These are phyloP conservation scores for Setaria italica DNA, from an alignment of 202 grass and related monocot species.

Conservation along the genomic window DNA sequence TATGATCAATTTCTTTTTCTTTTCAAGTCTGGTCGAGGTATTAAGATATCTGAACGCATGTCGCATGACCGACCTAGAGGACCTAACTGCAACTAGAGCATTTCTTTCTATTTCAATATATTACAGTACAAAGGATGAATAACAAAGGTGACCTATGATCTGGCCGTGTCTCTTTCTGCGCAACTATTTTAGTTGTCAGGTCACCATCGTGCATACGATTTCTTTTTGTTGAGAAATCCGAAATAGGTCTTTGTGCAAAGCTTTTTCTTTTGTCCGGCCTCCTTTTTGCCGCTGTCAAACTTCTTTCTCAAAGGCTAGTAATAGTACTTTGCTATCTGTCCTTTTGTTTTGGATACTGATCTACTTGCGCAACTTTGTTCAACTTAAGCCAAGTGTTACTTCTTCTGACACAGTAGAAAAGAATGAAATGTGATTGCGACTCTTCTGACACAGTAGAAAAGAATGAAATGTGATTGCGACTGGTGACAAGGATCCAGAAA, in stretches of 20 bases:
- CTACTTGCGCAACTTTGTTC: constrained; percentile 1
- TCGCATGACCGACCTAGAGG: background rate
- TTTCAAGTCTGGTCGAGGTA: too few species aligned
- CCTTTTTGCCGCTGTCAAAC: constrained; percentile 10
- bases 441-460: background rate
- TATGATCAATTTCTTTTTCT: background rate
- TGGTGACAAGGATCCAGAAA: background rate
- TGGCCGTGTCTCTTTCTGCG: background rate
- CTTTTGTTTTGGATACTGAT: background rate
- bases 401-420: background rate
- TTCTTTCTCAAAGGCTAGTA: constrained; percentile 18
- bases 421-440: background rate
- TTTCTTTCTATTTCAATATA: background rate
- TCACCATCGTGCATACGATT: background rate
- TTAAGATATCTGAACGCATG: background rate
- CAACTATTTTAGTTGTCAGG: background rate
- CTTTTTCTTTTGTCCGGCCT: background rate
- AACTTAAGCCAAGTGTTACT: background rate
- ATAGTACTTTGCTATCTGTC: background rate
- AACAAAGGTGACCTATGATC: background rate
- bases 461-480: background rate
- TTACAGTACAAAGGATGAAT: too few species aligned
- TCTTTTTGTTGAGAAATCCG: background rate
- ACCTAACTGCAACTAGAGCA: background rate
- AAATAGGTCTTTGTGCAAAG: background rate